Conservation (phyloP, 1,284 basidiomycete genomes). For the Papiliotrema nemorosa region DNA sequence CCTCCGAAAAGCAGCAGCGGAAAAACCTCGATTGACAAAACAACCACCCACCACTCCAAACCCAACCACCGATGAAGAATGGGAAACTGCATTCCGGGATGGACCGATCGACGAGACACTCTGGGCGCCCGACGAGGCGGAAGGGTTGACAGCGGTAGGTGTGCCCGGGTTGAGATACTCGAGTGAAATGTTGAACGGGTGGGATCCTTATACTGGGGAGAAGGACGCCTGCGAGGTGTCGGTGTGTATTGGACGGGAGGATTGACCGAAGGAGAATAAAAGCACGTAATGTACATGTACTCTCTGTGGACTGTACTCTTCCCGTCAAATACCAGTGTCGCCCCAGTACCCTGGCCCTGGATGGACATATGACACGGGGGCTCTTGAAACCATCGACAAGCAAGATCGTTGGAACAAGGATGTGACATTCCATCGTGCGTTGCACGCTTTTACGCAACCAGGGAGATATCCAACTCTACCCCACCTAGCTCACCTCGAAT, state of each 20-base stretch:
- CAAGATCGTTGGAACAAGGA: no score
- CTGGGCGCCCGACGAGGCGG: constrained; percentile 37
- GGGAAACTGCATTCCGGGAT: constrained; percentile 31
- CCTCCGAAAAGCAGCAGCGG: constrained; percentile 22
- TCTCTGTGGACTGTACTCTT: no score
- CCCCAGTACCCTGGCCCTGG: no score
- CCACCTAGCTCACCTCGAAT: no score
- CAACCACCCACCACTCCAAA: constrained; percentile 28
- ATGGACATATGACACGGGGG: no score
- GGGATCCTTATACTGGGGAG: constrained; percentile 42
- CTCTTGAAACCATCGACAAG: no score
- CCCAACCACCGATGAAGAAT: constrained; percentile 21
- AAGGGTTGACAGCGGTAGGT: constrained; percentile 29
- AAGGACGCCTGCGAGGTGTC: constrained; percentile 41
- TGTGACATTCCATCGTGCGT: no score
- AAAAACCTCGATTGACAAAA: constrained; percentile 13
- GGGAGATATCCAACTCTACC: no score
- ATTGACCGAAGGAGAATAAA: not conserved
- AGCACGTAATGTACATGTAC: no score
- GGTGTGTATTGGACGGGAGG: constrained; percentile 27
- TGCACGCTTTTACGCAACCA: no score
- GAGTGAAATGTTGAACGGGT: constrained; percentile 36
- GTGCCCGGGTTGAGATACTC: constrained; percentile 31
- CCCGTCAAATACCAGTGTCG: no score
- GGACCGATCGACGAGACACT: constrained; percentile 36